Percentiles rank a stretch among this genome's conserved stretches.
These are phyloP conservation scores for Stachybotrys echinatus DNA, from an alignment of 2,329 filamentous ascomycete species.

Conservation along the genomic window DNA sequence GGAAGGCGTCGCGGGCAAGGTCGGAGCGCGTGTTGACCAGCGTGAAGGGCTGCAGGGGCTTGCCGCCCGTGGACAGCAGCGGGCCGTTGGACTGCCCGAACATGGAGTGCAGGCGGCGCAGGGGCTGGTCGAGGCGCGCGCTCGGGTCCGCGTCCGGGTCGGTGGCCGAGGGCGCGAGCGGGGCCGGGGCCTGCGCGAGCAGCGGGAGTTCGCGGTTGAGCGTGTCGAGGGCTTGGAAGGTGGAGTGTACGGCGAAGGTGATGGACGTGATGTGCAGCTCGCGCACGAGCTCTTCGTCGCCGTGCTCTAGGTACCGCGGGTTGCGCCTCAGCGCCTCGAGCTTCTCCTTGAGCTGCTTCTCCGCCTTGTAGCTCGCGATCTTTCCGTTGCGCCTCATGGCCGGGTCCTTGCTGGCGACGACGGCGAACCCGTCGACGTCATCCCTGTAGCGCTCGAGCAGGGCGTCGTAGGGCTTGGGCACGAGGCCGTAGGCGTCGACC, in stretches of 20 bases:
- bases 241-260: constrained; percentile 66
- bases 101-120: constrained; percentile 44
- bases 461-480: constrained; percentile 59
- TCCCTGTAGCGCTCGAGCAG: constrained; percentile 71
- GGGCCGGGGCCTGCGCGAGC: constrained; percentile 65
- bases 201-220: constrained; percentile 81
- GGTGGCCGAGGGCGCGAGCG: constrained; percentile 38
- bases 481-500: constrained; percentile 72
- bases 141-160: constrained; percentile 43
- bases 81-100: constrained; percentile 52
- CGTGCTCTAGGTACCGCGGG: constrained; percentile 49
- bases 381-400: constrained; percentile 73
- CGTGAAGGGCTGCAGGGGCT: constrained; percentile 87
- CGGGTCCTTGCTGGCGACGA: constrained; percentile 57
- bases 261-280: constrained; percentile 74
- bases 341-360: constrained; percentile 79
- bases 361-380: constrained; percentile 77
- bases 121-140: constrained; percentile 66
- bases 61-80: constrained; percentile 71
- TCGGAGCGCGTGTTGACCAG: constrained; percentile 73
- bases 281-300: constrained; percentile 81
- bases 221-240: constrained; percentile 83
- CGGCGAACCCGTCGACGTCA: constrained; percentile 65
- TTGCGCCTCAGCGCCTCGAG: constrained; percentile 54
- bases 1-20: constrained; percentile 75